Percentiles rank a stretch among this genome's conserved stretches.
Evolutionary conservation across 345 rosid genomes (phyloP).

Genomic region (Punica granatum): DNA sequence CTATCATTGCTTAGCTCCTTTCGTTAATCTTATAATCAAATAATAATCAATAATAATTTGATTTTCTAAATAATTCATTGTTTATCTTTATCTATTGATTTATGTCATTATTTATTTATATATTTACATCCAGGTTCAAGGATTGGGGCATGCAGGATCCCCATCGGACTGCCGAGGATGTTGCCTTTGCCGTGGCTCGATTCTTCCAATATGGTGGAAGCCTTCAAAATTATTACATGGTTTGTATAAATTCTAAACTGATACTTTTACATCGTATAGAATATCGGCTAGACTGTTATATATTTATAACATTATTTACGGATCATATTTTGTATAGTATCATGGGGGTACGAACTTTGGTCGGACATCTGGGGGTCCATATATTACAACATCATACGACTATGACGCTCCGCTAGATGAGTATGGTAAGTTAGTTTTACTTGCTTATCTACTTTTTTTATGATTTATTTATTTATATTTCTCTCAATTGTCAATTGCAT

Average conservation of each 20-base stretch:
- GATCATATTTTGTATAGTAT: not conserved
- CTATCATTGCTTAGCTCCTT: too few relatives aligned
- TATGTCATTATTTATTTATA: not conserved
- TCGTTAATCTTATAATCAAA: too few relatives aligned
- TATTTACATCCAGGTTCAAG: constrained; percentile 22
- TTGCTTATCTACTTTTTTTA: not conserved
- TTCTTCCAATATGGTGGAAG: constrained; percentile 38
- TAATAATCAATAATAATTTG: too few relatives aligned
- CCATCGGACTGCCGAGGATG: constrained; percentile 37
- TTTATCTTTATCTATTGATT: not conserved
- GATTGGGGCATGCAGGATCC: constrained; percentile 28
- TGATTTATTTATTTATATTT: not conserved
- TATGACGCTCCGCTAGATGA: constrained; percentile 39
- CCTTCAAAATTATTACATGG: constrained; percentile 44
- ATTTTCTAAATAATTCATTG: too few relatives aligned
- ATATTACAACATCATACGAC: constrained; percentile 31
- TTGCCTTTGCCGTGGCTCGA: constrained; percentile 43
- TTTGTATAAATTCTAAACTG: not conserved
- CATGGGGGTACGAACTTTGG: not conserved
- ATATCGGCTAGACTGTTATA: not conserved
- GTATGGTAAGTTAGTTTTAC: constrained; percentile 16
- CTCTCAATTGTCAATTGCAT: too few relatives aligned
- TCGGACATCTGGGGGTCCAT: constrained; percentile 37
- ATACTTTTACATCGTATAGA: too few relatives aligned
- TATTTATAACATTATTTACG: not conserved